phyloP scores from a whole-genome alignment of 2,329 filamentous ascomycete genomes.

The Nothomitra cinnamomea region DNA sequence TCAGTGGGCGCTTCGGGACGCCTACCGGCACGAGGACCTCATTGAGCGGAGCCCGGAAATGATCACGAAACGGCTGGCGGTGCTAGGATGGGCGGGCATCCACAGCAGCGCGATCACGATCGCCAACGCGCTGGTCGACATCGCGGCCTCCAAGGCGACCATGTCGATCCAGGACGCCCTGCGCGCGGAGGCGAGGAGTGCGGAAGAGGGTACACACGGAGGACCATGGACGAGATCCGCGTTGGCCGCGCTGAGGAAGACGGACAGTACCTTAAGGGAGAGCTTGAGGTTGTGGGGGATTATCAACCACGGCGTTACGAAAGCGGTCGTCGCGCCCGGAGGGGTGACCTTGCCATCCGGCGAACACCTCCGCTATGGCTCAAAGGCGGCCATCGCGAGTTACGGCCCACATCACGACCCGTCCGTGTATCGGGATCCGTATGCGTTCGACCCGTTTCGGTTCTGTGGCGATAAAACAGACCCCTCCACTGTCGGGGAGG shows the following conservation, averaged over 20 bases:
- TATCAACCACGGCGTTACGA: constrained; percentile 16
- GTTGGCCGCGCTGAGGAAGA: background rate
- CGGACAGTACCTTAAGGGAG: background rate
- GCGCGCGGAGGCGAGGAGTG: background rate
- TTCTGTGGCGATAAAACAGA: background rate
- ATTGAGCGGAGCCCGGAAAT: no score
- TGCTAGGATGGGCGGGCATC: no score
- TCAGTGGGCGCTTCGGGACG: no score
- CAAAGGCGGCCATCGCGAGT: constrained; percentile 21
- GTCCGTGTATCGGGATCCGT: constrained; percentile 11
- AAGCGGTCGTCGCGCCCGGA: constrained; percentile 19
- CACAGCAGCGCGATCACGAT: no score
- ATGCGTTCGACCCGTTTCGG: constrained; percentile 12
- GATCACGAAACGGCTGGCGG: no score
- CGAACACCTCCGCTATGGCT: constrained; percentile 19
- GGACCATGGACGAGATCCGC: background rate
- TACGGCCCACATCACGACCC: constrained; percentile 21
- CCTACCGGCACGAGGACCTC: no score
- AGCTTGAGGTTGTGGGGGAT: background rate
- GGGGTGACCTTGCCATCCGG: constrained; percentile 21
- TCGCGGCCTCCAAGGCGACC: background rate
- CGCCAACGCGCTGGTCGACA: background rate
- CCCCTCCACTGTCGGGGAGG: background rate
- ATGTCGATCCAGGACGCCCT: background rate
- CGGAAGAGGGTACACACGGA: background rate